A percentile compares a stretch with the other conserved stretches of the same genome.
Evolutionary conservation across 805 yeast species (phyloP).

Genomic region (Starmerella sirachaensis): DNA sequence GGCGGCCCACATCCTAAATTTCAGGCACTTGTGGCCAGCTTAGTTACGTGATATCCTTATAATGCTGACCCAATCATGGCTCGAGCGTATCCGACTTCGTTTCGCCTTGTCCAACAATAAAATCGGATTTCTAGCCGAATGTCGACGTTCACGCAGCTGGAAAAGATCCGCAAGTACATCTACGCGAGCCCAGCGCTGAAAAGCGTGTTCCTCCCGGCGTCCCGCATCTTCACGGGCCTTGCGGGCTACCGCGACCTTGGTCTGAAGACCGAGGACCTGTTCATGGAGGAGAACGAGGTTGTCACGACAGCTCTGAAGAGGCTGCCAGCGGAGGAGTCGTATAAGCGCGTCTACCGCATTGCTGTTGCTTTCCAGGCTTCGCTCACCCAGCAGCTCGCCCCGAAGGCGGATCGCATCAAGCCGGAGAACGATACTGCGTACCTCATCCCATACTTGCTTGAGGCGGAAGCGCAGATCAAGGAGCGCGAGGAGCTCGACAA

Average conservation of each 20-base stretch:
- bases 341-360: constrained; percentile 86
- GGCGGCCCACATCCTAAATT: no score
- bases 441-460: constrained; percentile 77
- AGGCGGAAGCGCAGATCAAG: constrained; percentile 82
- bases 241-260: constrained; percentile 96
- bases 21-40: no score
- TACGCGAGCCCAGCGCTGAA: constrained; percentile 68
- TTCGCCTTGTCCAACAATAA: no score
- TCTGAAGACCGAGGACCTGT: constrained; percentile 71
- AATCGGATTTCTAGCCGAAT: no score
- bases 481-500: constrained; percentile 87
- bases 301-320: constrained; percentile 80
- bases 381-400: constrained; percentile 72
- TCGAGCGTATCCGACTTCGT: not conserved
- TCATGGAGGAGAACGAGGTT: constrained; percentile 75
- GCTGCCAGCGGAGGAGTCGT: constrained; percentile 70
- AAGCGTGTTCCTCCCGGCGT: constrained; percentile 65
- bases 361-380: constrained; percentile 85
- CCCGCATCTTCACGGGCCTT: constrained; percentile 56
- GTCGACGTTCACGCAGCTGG: constrained; percentile 31
- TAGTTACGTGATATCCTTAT: not conserved
- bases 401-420: constrained; percentile 63
- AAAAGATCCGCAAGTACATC: constrained; percentile 51
- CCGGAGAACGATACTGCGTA: constrained; percentile 55
- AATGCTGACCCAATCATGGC: constrained; percentile 16